These are phyloP conservation scores for Yarrowia galli DNA, from an alignment of 1,139 yeast species.

Conservation along the genomic window DNA sequence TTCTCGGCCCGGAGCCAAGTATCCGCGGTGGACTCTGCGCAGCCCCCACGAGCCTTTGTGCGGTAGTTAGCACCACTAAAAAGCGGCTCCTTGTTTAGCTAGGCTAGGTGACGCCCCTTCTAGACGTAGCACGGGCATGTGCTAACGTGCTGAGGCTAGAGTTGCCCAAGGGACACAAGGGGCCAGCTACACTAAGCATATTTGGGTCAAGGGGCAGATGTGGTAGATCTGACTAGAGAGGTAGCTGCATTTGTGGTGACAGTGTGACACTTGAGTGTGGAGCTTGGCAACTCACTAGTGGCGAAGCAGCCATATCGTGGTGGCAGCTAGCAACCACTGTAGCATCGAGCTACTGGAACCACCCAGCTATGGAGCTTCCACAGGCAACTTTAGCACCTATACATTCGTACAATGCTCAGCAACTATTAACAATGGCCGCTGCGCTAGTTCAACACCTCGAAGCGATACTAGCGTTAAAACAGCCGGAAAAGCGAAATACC, in stretches of 20 bases:
- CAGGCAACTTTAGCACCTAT: neutral
- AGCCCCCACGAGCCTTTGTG: neutral
- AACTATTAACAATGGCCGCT: neutral
- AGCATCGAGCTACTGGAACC: conserved; percentile 5
- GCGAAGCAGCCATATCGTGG: conserved; percentile 12
- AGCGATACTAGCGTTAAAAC: neutral
- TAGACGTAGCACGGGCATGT: conserved; percentile 17
- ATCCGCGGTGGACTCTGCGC: neutral
- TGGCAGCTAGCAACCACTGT: conserved; percentile 5
- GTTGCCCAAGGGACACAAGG: conserved; percentile 20
- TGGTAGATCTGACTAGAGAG: conserved; percentile 10
- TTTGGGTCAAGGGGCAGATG: conserved; percentile 34
- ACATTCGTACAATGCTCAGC: neutral
- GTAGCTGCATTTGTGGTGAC: conserved; percentile 10
- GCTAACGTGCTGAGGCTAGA: conserved; percentile 24
- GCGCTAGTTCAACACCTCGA: neutral
- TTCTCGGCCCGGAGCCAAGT: conserved; percentile 13
- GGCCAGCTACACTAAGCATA: conserved; percentile 1
- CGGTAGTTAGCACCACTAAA: neutral
- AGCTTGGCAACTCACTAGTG: conserved; percentile 24
- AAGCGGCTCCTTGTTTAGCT: neutral
- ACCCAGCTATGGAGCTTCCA: neutral
- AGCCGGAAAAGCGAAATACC: conserved; percentile 6
- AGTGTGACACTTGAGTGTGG: neutral
- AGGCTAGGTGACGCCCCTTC: conserved; percentile 10